Evolutionary conservation across 768 basidiomycete species (phyloP).

Genomic region (Leccinum longicurvipes): DNA sequence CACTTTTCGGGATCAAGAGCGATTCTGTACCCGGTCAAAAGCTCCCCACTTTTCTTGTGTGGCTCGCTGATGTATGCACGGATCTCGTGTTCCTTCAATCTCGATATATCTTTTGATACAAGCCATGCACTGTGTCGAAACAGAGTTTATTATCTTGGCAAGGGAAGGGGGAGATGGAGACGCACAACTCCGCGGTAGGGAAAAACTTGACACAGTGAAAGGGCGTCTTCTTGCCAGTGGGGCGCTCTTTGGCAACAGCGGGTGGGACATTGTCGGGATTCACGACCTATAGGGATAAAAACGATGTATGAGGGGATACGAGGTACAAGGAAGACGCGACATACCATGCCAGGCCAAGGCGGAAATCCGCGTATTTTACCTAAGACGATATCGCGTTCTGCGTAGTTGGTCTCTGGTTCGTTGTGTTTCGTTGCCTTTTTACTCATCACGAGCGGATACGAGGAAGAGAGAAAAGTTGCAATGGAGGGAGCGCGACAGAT

Average conservation of each 20-base stretch:
- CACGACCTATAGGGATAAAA: slow-evolving; percentile 56
- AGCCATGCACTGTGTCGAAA: slow-evolving; percentile 71
- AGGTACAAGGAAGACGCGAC: slow-evolving; percentile 35
- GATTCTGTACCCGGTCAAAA: slow-evolving; percentile 73
- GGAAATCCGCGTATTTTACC: slow-evolving; percentile 94
- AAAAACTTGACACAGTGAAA: slow-evolving; percentile 85
- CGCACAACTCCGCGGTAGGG: slow-evolving; percentile 92
- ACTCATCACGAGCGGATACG: slow-evolving; percentile 34
- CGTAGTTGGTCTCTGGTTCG: slow-evolving; percentile 50
- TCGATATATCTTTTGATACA: slow-evolving; percentile 74
- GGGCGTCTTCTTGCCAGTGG: slow-evolving; percentile 63
- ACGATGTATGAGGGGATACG: slow-evolving; percentile 9
- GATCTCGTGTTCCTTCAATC: slow-evolving; percentile 77
- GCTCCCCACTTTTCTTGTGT: slow-evolving; percentile 71
- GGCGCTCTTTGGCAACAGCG: slow-evolving; percentile 65
- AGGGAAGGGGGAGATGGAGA: slow-evolving; percentile 23
- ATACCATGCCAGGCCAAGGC: slow-evolving; percentile 91
- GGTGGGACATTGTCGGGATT: slow-evolving; percentile 66
- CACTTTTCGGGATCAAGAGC: slow-evolving; percentile 71
- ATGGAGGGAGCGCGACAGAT: slow-evolving; percentile 33
- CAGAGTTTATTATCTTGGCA: slow-evolving; percentile 7
- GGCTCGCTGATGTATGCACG: slow-evolving; percentile 76
- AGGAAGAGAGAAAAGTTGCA: slow-evolving; percentile 16
- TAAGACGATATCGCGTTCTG: slow-evolving; percentile 80
- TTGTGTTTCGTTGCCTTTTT: slow-evolving; percentile 49